Base-by-base conservation (phyloP, 2,329 filamentous ascomycete genomes). In the Aspergillus phoenicis region DNA sequence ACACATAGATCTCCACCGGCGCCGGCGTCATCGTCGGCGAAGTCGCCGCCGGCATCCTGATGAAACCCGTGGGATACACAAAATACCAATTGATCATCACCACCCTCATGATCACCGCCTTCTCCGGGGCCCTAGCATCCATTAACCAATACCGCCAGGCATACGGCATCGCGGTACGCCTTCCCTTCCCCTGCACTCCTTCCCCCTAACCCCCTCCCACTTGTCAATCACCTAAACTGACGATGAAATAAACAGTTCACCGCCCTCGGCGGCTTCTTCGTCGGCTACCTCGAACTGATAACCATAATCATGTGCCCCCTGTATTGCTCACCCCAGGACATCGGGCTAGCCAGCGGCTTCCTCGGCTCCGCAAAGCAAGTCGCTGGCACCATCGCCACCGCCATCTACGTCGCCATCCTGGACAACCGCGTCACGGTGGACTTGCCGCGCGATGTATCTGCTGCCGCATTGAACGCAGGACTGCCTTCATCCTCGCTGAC, bases 221-320 rank as follows among this genome's bases (percentile, higher is more conserved):
- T 20, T 20, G 20, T 20, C 20, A 20, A 20, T 2, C 20, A 20
- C 20, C 20, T 20, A 20, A 20, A 20, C 20, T 20, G 20, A 20
- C 20, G 20, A 20, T 20, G 20, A 20, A 20, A 20, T 20, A 20
- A 20, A n/a, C 10, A 55, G 52, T 55, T 55, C 39, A 55, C 52
- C 38, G 52, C 52, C 15, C 13, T 55, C 22, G 52, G 52, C 15
- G 52, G 52, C 52, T 55, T 55, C 52, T 41, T 15, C 10, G 52
- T 55, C 52, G 52, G 52, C 39, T 55, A 55, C 52, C 52, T 55
- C 39, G 52, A 55, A 22, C 39, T 55, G 4, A 55, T 55, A n/a
- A 55, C 52, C 4, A 43, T 55, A 4, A 55, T 55, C 52, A 55
- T 55, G 52, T 55, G 52, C 6, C 52, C 52, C 5, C n/a, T 55